Base-by-base conservation (phyloP, 2,329 filamentous ascomycete genomes). In the Chrysoporthe austroafricana region DNA sequence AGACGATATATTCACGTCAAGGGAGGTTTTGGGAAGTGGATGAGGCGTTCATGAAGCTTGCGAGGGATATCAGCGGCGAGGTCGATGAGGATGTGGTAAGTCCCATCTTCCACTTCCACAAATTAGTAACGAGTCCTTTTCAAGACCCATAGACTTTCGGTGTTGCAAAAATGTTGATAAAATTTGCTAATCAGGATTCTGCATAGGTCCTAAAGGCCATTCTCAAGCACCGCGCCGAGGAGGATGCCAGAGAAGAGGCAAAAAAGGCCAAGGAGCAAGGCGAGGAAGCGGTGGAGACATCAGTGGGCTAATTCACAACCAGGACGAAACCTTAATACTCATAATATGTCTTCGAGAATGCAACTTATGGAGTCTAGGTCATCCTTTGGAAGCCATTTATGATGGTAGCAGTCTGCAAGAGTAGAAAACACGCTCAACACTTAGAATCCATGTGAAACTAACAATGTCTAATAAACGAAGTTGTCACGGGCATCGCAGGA, bases 11-110 rank as follows among this genome's bases (percentile, higher is more conserved):
- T 70, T 78, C 84, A 14, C 77, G 76, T 63, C 76, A 79, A 9
- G 83, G 85, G 0, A 79, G 79, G 63, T 85, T 81, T 71, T 79
- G 76, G 66, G 86, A 89, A 73, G 79, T 88, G 16, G 86, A 89
- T 63, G 81, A 86, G 67, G 73, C 77, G 2, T 62, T 81, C 7
- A 69, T 74, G 4, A 79, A 78, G 1, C 72, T 76, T 0, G 79
- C 73, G n/a, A 71, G 74, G 13, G 68, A 70, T 2, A 74, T 81
- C 36, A 73, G 70, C 42, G 76, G 79, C 0, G 70, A 72, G 3
- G 73, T 54, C 3, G 34, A 54, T 32, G 62, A 56, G 62, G 62
- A 63, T 36, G 5, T 5, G 18, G 62, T 63, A 43, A 43, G 62
- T 54, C 13, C 13, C 13, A 32, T 18, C 16, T 36, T 21, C 11